Conservation (phyloP, 371 early-diverging fungal species). For the Mucor ambiguus region DNA sequence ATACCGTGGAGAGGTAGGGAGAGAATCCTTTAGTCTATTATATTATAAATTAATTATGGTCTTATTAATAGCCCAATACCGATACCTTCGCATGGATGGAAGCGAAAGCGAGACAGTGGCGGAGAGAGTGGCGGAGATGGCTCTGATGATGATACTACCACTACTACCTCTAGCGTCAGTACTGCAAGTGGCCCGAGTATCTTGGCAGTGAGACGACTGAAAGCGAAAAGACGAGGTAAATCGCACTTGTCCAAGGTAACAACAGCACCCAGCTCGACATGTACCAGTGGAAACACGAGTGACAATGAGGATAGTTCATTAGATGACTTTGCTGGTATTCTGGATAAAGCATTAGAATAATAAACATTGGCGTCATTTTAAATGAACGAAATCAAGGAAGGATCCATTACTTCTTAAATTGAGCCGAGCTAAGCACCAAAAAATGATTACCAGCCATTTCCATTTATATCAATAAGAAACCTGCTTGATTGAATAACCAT, state of each 20-base stretch:
- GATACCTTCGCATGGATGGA: background rate
- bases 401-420: background rate
- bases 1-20: conserved; percentile 27
- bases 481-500: background rate
- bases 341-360: conserved; percentile 42
- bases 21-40: background rate
- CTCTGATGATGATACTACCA: conserved; percentile 32
- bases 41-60: background rate
- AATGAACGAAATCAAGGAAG: background rate
- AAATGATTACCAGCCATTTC: conserved; percentile 7
- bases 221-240: conserved; percentile 24
- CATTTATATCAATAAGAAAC: conserved; percentile 2
- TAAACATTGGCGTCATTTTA: background rate
- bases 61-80: conserved; percentile 1
- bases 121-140: conserved; percentile 30
- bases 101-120: conserved; percentile 28
- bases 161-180: background rate
- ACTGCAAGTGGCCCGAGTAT: conserved; percentile 1
- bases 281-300: conserved; percentile 18
- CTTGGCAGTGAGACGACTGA: conserved; percentile 21
- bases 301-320: conserved; percentile 30
- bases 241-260: conserved; percentile 42
- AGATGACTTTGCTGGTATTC: conserved; percentile 42
- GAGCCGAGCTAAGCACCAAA: background rate
- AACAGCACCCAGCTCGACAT: conserved; percentile 16